These are phyloP conservation scores for Cercospora nicotianae DNA, from an alignment of 2,329 filamentous ascomycete genomes.

Conservation along the genomic window DNA sequence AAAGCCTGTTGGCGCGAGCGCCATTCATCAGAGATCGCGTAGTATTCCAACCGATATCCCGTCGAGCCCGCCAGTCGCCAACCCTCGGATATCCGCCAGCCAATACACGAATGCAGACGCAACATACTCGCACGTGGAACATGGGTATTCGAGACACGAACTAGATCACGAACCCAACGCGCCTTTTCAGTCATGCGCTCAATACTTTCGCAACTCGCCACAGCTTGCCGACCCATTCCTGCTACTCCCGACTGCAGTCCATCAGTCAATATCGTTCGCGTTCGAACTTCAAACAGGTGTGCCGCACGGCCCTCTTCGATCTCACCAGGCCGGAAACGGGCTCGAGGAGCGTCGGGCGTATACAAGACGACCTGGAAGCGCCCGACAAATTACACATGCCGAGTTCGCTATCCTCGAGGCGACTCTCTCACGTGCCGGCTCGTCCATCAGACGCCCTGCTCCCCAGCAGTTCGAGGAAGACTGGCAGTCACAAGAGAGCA, in stretches of 20 bases:
- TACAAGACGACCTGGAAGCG: background rate
- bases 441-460: background rate
- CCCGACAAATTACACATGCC: background rate
- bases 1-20: background rate
- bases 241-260: constrained; percentile 8
- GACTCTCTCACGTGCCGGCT: background rate
- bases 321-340: background rate
- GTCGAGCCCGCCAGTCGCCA: background rate
- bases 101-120: background rate
- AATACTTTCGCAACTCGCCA: background rate
- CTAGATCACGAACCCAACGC: background rate
- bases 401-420: background rate
- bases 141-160: background rate
- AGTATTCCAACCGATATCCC: background rate
- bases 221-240: background rate
- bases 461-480: constrained; percentile 1
- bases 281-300: constrained; percentile 5
- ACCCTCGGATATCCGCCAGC: background rate
- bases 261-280: constrained; percentile 5
- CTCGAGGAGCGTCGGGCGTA: background rate
- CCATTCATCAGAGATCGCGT: background rate
- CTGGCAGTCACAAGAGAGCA: constrained; percentile 6
- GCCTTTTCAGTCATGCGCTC: background rate
- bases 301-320: background rate
- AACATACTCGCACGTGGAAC: background rate